Evolutionary conservation across 306 rosid species (phyloP).

Genomic region (Crataegus laevigata): DNA sequence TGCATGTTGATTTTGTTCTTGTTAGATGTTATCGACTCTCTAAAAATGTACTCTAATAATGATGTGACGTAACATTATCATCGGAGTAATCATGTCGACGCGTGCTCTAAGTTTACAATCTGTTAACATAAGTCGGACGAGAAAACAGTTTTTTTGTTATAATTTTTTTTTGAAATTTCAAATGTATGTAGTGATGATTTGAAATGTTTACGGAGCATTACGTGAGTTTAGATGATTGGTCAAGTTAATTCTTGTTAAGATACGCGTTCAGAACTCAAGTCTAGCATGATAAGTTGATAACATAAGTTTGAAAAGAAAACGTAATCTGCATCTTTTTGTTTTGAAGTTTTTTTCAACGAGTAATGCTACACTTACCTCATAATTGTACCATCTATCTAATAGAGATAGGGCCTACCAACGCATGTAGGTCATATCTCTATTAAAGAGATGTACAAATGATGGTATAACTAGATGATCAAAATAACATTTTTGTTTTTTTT

Average conservation of each 20-base stretch:
- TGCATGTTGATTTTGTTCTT: not conserved
- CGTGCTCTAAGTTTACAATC: not conserved
- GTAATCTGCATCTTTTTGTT: no score
- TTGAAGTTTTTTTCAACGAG: not conserved
- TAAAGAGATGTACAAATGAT: no score
- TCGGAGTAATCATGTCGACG: not conserved
- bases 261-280: no score
- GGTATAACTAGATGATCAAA: no score
- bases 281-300: no score
- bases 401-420: no score
- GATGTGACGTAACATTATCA: not conserved
- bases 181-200: not conserved
- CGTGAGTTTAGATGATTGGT: not conserved
- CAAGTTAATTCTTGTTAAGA: no score
- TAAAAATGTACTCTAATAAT: not conserved
- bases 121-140: not conserved
- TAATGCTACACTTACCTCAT: no score
- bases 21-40: not conserved
- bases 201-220: not conserved
- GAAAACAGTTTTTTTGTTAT: not conserved
- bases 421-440: no score
- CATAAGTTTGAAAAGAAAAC: no score
- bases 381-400: no score
- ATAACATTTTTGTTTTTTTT: no score
- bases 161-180: not conserved